A percentile compares a stretch with the other conserved stretches of the same genome.
phyloP scores from a whole-genome alignment of 2,329 filamentous ascomycete genomes.

The Talaromyces rugulosus region DNA sequence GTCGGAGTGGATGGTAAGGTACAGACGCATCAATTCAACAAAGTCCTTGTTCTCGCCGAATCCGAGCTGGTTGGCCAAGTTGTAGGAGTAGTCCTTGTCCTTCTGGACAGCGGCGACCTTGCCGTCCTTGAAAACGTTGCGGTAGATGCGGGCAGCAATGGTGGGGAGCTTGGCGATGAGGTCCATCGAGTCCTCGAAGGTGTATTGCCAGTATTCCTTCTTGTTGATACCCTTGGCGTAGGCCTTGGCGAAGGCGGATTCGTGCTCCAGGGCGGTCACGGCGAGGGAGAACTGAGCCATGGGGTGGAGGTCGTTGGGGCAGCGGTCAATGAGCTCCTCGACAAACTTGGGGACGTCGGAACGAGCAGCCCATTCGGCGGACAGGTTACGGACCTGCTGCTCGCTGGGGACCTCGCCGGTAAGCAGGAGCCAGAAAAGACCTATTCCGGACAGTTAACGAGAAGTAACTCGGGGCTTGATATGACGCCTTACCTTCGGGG shows the following conservation, averaged over 20 bases:
- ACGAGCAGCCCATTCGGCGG: constrained; percentile 97
- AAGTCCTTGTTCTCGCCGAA: constrained; percentile 95
- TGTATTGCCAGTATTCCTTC: constrained; percentile 99
- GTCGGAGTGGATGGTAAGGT: constrained; percentile 99
- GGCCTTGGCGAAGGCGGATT: constrained; percentile 95
- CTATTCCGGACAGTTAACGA: constrained; percentile 36
- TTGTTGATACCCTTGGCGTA: constrained; percentile 99
- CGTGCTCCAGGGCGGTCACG: constrained; percentile 96
- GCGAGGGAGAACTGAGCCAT: constrained; percentile 99
- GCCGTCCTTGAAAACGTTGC: constrained; percentile 99
- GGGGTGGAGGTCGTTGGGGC: constrained; percentile 96
- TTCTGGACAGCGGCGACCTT: constrained; percentile 95
- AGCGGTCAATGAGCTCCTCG: constrained; percentile 99
- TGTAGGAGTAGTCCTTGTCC: constrained; percentile 99
- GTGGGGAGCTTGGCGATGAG: constrained; percentile 98
- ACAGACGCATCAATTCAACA: constrained; percentile 95
- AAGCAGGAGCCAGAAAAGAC: constrained; percentile 99
- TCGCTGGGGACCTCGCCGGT: constrained; percentile 96
- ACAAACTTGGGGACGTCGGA: constrained; percentile 97
- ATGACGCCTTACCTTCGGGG: constrained; percentile 66
- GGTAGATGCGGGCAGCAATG: constrained; percentile 98
- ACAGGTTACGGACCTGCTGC: constrained; percentile 97
- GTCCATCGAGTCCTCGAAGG: constrained; percentile 99
- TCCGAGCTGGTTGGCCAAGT: constrained; percentile 99
- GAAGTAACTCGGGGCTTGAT: not conserved